Conservation (phyloP, 2,329 filamentous ascomycete genomes). For the Magnaporthiopsis incrustans region DNA sequence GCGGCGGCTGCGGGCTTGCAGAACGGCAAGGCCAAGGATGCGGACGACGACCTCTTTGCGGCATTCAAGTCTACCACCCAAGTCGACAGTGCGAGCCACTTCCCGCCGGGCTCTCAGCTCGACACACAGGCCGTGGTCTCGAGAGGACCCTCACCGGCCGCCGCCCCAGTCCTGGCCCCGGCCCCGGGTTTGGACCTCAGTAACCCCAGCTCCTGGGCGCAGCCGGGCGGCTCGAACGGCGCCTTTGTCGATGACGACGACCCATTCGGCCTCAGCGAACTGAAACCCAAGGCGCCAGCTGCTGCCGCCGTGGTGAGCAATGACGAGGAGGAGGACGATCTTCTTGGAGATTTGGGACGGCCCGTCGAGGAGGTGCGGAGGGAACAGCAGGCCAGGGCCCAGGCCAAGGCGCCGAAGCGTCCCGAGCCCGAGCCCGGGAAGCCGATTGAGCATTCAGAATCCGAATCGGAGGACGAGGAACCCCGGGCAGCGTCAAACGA, state of each 20-base stretch:
- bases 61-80: constrained; percentile 59
- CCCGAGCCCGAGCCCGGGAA: constrained; percentile 45
- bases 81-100: constrained; percentile 59
- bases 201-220: constrained; percentile 45
- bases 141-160: constrained; percentile 36
- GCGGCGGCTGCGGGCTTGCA: constrained; percentile 11
- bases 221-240: constrained; percentile 23
- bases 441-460: constrained; percentile 44
- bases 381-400: constrained; percentile 14
- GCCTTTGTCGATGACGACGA: constrained; percentile 67
- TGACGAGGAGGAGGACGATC: constrained; percentile 56
- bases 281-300: constrained; percentile 37
- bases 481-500: constrained; percentile 33
- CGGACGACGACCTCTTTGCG: constrained; percentile 58
- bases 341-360: constrained; percentile 55
- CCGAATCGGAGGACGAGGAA: constrained; percentile 38
- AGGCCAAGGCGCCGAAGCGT: constrained; percentile 10
- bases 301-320: constrained; percentile 17
- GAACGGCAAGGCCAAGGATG: constrained; percentile 25
- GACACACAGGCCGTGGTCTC: constrained; percentile 14
- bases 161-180: constrained; percentile 24
- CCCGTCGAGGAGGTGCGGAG: constrained; percentile 55
- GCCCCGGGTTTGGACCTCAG: constrained; percentile 40
- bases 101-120: constrained; percentile 44
- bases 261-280: constrained; percentile 70